Evolutionary conservation across 805 yeast genomes (phyloP).

Genomic region (Yarrowia sp.): DNA sequence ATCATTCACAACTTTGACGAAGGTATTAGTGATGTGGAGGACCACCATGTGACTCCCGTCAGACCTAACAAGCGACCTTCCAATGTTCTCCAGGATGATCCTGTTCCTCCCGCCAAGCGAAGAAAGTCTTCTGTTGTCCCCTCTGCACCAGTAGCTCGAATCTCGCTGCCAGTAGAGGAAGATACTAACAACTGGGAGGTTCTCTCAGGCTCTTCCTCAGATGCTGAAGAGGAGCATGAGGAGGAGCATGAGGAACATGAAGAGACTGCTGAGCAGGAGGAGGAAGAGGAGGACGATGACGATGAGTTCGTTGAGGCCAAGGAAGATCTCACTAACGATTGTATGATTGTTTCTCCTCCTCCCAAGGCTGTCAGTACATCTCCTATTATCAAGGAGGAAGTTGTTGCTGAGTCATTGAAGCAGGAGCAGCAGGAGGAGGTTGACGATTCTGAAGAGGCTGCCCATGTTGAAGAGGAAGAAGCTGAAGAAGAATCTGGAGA

Average conservation of each 20-base stretch:
- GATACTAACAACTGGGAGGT: slow-evolving; percentile 13
- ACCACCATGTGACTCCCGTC: background rate
- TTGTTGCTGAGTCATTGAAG: background rate
- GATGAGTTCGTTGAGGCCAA: slow-evolving; percentile 1
- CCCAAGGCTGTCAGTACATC: background rate
- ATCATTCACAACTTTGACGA: background rate
- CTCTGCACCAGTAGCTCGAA: background rate
- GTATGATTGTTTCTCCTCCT: background rate
- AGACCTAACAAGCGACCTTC: background rate
- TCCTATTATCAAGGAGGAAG: background rate
- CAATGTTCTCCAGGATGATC: background rate
- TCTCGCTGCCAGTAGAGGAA: background rate
- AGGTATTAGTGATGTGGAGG: slow-evolving; percentile 6
- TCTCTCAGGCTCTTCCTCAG: background rate
- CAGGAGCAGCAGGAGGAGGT: background rate
- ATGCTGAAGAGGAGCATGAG: background rate
- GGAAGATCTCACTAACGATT: background rate
- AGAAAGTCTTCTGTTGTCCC: background rate
- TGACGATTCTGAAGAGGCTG: background rate
- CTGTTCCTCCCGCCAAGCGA: background rate
- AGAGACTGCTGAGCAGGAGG: background rate
- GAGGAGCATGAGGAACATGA: background rate
- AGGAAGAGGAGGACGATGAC: background rate
- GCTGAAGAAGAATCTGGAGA: background rate
- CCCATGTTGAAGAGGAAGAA: no score